Conservation (phyloP, 2,329 filamentous ascomycete genomes). For the Colletotrichum tropicale region DNA sequence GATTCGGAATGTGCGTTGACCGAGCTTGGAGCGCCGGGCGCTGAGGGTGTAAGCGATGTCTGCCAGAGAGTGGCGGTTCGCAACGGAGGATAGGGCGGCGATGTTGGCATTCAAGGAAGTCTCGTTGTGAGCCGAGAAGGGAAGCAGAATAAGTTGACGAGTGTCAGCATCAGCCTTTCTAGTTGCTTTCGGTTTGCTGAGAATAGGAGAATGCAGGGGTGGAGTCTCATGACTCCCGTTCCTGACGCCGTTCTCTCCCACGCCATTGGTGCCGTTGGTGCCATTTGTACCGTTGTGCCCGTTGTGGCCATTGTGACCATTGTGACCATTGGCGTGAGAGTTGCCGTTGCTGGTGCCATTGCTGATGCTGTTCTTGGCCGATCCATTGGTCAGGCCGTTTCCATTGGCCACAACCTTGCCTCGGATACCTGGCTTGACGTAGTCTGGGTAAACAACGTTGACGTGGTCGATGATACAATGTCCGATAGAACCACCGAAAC, state of each 20-base stretch:
- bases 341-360: background rate
- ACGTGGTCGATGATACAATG: background rate
- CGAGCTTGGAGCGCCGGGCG: background rate
- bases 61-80: background rate
- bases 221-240: background rate
- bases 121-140: conserved; percentile 26
- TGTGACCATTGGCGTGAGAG: background rate
- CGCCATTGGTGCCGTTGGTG: background rate
- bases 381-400: background rate
- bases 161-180: conserved; percentile 9
- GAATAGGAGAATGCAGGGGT: background rate
- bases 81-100: conserved; percentile 1
- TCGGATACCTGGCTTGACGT: background rate
- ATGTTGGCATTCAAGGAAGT: conserved; percentile 22
- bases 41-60: background rate
- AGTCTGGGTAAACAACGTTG: background rate
- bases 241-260: background rate
- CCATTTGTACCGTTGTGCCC: background rate
- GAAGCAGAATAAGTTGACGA: conserved; percentile 23
- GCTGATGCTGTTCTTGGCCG: background rate
- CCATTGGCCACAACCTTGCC: background rate
- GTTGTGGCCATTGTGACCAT: background rate
- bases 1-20: background rate
- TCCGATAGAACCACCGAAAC: background rate
- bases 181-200: background rate